phyloP scores from a whole-genome alignment of 2,329 filamentous ascomycete species.

The Coniochaeta prunicola region DNA sequence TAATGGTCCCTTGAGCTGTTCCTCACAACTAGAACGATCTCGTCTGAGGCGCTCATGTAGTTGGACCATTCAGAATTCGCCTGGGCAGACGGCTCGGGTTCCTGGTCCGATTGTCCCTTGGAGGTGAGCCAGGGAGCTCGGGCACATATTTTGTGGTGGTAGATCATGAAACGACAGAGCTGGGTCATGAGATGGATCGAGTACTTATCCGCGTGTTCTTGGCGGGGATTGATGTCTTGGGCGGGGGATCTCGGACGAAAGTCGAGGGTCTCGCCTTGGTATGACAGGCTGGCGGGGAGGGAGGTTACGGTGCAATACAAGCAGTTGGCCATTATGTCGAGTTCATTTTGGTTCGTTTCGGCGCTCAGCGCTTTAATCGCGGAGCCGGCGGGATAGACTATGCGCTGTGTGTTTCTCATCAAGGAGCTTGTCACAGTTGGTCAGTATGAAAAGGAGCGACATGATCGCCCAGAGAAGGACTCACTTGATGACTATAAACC shows the following conservation, averaged over 20 bases:
- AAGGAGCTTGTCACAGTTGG: slow-evolving; percentile 15
- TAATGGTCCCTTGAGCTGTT: slow-evolving; percentile 18
- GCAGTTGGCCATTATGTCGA: slow-evolving; percentile 22
- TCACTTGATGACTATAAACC: slow-evolving; percentile 28
- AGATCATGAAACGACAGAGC: slow-evolving; percentile 24
- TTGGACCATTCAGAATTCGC: slow-evolving; percentile 12
- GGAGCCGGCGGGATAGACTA: slow-evolving; percentile 19
- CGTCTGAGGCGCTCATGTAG: slow-evolving; percentile 22
- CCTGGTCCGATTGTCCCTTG: neutral
- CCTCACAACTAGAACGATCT: slow-evolving; percentile 19
- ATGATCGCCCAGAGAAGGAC: neutral
- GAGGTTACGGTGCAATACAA: slow-evolving; percentile 21
- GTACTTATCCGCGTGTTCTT: slow-evolving; percentile 21
- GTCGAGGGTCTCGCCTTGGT: slow-evolving; percentile 20
- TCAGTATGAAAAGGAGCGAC: neutral
- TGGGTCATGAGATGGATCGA: slow-evolving; percentile 25
- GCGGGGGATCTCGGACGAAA: slow-evolving; percentile 12
- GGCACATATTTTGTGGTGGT: slow-evolving; percentile 20
- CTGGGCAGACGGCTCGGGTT: slow-evolving; percentile 1
- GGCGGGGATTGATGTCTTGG: slow-evolving; percentile 10
- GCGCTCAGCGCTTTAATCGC: slow-evolving; percentile 6
- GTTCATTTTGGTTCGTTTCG: slow-evolving; percentile 14
- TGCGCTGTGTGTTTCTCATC: slow-evolving; percentile 27
- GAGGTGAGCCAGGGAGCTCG: slow-evolving; percentile 8
- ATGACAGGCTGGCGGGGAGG: slow-evolving; percentile 20